Conservation (phyloP, 345 rosid genomes). For the Sonneratia caseolaris region DNA sequence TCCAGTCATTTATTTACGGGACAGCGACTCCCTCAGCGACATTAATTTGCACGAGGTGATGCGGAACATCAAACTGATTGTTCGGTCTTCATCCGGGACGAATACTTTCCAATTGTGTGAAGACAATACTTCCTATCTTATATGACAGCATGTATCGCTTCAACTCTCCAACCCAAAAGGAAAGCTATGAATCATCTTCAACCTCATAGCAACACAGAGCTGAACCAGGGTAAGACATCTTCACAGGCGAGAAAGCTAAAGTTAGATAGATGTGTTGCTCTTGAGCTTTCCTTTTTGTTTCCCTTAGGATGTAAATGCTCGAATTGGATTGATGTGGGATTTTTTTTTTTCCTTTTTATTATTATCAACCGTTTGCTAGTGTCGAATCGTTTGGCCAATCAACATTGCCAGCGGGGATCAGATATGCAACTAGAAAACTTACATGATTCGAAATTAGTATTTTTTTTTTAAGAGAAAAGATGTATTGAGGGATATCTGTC, state of each 20-base stretch:
- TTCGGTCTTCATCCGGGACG: neutral
- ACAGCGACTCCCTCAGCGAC: neutral
- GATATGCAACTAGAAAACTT: too few relatives aligned
- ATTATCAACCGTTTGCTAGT: neutral
- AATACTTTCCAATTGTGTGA: neutral
- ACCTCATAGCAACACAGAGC: neutral
- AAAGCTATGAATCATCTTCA: neutral
- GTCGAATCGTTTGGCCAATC: neutral
- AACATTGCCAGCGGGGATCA: neutral
- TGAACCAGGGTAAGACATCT: neutral
- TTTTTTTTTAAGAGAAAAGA: too few relatives aligned
- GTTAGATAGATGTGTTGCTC: neutral
- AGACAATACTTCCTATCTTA: neutral
- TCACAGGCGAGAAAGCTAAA: neutral
- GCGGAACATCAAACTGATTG: neutral
- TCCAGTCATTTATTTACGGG: neutral
- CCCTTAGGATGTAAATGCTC: neutral
- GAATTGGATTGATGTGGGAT: neutral
- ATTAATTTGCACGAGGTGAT: neutral
- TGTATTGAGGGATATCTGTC: too few relatives aligned
- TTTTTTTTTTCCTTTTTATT: neutral
- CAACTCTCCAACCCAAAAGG: neutral
- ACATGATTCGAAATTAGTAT: too few relatives aligned
- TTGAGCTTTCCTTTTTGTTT: neutral
- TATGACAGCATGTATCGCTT: neutral